Percentiles rank a stretch among this genome's conserved stretches.
These are phyloP conservation scores for Cyclotella cryptica DNA, from an alignment of 108 stramenopile species.

Conservation along the genomic window DNA sequence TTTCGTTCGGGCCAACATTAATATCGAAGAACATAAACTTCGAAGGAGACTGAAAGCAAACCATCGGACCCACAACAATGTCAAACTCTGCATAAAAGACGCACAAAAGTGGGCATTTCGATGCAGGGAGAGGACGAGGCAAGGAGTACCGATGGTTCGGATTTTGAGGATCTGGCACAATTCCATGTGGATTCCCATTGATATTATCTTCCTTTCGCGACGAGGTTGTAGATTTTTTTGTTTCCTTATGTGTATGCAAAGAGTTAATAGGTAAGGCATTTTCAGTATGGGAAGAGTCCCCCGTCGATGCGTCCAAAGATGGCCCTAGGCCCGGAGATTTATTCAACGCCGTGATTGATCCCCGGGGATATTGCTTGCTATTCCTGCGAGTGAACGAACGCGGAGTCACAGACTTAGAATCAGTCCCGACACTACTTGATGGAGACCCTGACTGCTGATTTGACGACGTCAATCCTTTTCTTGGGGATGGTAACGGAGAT, in stretches of 20 bases:
- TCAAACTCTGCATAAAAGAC: constrained; percentile 92
- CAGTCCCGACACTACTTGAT: constrained; percentile 12
- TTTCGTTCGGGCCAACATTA: constrained; percentile 50
- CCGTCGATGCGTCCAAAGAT: not conserved
- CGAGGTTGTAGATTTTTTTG: not conserved
- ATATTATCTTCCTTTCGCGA: not conserved
- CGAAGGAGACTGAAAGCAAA: constrained; percentile 70
- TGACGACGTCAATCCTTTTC: not conserved
- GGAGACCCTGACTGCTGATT: constrained; percentile 13
- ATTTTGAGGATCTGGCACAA: constrained; percentile 23
- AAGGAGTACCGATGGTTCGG: constrained; percentile 23
- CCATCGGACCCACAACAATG: constrained; percentile 78
- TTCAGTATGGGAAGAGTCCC: not conserved
- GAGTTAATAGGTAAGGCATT: not conserved
- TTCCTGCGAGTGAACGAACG: constrained; percentile 12
- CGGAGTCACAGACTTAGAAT: constrained; percentile 8
- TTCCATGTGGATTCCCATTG: not conserved
- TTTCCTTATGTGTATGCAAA: not conserved
- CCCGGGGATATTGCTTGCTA: not conserved
- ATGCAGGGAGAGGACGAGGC: constrained; percentile 56
- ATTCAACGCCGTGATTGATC: not conserved
- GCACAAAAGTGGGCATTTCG: constrained; percentile 77
- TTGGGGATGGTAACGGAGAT: constrained; percentile 2
- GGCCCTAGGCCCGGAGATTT: constrained; percentile 6
- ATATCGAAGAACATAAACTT: constrained; percentile 83